These are phyloP conservation scores for Pichia thaimueangensis DNA, from an alignment of 805 yeast genomes.

Conservation along the genomic window DNA sequence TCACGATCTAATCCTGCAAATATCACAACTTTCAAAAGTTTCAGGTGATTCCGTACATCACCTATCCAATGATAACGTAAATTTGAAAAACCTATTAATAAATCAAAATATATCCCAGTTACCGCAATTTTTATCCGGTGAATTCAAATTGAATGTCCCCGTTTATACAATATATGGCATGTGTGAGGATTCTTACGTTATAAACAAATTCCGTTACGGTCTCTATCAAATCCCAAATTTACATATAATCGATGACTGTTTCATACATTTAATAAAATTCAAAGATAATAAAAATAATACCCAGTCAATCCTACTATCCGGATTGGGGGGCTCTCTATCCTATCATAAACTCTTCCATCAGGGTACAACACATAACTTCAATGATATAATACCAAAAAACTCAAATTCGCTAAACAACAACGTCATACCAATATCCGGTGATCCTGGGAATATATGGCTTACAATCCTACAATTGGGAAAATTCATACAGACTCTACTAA, in stretches of 20 bases:
- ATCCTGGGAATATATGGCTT: constrained; percentile 69
- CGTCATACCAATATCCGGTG: constrained; percentile 49
- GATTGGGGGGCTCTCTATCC: constrained; percentile 67
- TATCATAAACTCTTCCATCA: constrained; percentile 63
- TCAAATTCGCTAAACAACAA: not conserved
- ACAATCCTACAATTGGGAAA: constrained; percentile 67
- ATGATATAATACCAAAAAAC: constrained; percentile 12
- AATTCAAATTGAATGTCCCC: constrained; percentile 42
- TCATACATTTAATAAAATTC: constrained; percentile 37
- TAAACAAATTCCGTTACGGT: constrained; percentile 55
- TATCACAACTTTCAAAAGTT: constrained; percentile 46
- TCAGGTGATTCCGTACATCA: constrained; percentile 36
- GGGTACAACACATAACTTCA: constrained; percentile 39
- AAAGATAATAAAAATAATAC: constrained; percentile 27
- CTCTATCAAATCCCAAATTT: constrained; percentile 50
- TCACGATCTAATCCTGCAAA: constrained; percentile 40
- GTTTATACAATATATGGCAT: constrained; percentile 76
- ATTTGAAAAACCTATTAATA: constrained; percentile 30
- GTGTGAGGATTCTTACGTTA: constrained; percentile 64
- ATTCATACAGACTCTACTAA: constrained; percentile 42
- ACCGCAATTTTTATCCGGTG: constrained; percentile 40
- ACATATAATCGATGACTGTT: constrained; percentile 53
- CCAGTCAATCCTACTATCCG: constrained; percentile 50
- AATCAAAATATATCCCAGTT: constrained; percentile 45
- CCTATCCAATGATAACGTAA: constrained; percentile 31